A percentile compares a stretch with the other conserved stretches of the same genome.
These are phyloP conservation scores for Nakataea oryzae DNA, from an alignment of 2,329 filamentous ascomycete species.

Conservation along the genomic window DNA sequence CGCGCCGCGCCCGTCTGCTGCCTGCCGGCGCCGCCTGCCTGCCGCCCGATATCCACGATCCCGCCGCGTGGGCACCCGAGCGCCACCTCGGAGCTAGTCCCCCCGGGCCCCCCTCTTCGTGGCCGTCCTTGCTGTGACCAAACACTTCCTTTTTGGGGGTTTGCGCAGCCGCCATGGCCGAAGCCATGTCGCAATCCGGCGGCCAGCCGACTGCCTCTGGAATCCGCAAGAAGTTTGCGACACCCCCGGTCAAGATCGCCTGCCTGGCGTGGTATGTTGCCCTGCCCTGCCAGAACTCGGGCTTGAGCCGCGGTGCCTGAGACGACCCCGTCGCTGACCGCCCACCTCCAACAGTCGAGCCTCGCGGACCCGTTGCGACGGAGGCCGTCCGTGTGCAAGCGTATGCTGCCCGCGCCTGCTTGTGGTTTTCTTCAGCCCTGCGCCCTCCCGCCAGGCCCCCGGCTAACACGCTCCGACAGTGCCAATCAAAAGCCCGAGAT, in stretches of 20 bases:
- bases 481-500: constrained; percentile 26
- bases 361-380: constrained; percentile 13
- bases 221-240: constrained; percentile 27
- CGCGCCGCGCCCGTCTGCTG: background rate
- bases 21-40: background rate
- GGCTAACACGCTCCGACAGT: constrained; percentile 16
- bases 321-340: background rate
- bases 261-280: constrained; percentile 35
- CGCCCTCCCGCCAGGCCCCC: background rate
- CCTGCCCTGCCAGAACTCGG: too few relatives aligned
- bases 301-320: background rate
- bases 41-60: background rate
- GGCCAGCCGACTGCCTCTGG: background rate
- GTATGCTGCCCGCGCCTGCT: constrained; percentile 3
- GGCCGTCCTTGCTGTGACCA: too few relatives aligned
- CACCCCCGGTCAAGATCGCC: constrained; percentile 38
- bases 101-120: too few relatives aligned
- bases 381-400: constrained; percentile 10
- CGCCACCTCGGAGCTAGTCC: too few relatives aligned
- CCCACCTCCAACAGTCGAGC: constrained; percentile 8
- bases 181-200: background rate
- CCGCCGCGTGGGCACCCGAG: background rate
- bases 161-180: constrained; percentile 1
- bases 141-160: too few relatives aligned
- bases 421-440: background rate